Percentiles rank a stretch among this genome's conserved stretches.
phyloP scores from a whole-genome alignment of 352 stramenopile genomes.

The Halophytophthora batemanensis region DNA sequence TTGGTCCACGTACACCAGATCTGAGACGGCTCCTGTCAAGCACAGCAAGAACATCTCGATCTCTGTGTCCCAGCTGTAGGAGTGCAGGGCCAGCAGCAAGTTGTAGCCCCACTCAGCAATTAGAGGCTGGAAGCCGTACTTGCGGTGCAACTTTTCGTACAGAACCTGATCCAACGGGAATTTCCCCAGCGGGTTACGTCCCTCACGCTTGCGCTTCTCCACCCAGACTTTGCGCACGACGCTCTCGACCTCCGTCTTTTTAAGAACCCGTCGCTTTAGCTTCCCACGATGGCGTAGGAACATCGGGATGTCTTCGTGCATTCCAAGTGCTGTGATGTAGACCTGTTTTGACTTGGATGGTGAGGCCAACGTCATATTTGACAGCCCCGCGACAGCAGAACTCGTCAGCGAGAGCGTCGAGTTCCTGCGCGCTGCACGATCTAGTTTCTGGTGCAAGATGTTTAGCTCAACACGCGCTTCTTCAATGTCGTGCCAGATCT shows the following conservation, averaged over 20 bases:
- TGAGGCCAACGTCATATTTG: constrained; percentile 7
- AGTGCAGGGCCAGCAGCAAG: constrained; percentile 62
- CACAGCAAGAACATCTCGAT: constrained; percentile 77
- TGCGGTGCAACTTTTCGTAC: constrained; percentile 75
- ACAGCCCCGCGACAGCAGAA: constrained; percentile 9
- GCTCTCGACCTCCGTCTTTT: constrained; percentile 68
- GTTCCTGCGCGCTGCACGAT: constrained; percentile 36
- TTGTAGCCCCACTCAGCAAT: constrained; percentile 88
- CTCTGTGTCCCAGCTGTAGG: constrained; percentile 72
- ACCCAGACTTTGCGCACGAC: constrained; percentile 71
- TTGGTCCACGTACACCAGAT: constrained; percentile 71
- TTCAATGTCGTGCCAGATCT: constrained; percentile 81
- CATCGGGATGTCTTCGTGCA: constrained; percentile 52
- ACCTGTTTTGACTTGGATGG: constrained; percentile 45
- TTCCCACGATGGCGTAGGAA: constrained; percentile 80
- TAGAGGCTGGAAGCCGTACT: constrained; percentile 78
- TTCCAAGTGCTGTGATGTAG: constrained; percentile 58
- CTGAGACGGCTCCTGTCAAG: constrained; percentile 62
- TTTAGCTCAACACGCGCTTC: constrained; percentile 76
- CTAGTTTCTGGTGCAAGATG: constrained; percentile 66
- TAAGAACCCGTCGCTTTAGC: constrained; percentile 51
- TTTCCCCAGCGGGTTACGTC: constrained; percentile 40
- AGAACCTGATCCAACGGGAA: constrained; percentile 61
- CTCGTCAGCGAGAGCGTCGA: constrained; percentile 9
- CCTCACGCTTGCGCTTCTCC: constrained; percentile 69